Evolutionary conservation across 441 rosid genomes (phyloP).

Genomic region (Gossypium aridum): DNA sequence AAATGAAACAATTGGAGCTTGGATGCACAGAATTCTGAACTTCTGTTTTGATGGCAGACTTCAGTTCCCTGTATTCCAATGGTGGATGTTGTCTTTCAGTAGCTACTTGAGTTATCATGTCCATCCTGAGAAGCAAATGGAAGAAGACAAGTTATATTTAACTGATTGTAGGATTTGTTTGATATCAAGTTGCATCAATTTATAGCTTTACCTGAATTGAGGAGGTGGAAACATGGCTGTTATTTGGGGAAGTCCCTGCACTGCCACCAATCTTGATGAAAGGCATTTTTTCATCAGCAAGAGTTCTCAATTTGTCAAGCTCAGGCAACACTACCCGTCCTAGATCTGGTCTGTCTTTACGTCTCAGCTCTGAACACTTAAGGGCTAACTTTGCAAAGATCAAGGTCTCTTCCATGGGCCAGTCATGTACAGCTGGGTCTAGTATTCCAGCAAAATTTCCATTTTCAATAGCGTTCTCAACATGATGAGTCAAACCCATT

Average conservation of each 20-base stretch:
- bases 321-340: constrained; percentile 53
- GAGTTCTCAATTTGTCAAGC: constrained; percentile 51
- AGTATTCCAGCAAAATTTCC: constrained; percentile 44
- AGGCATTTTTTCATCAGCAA: constrained; percentile 50
- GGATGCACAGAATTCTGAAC: neutral
- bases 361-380: constrained; percentile 65
- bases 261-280: constrained; percentile 13
- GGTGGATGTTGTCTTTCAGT: neutral
- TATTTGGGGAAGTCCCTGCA: constrained; percentile 24
- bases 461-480: constrained; percentile 52
- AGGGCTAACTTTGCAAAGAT: constrained; percentile 53
- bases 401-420: constrained; percentile 69
- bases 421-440: constrained; percentile 56
- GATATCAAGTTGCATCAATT: neutral
- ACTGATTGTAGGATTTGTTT: neutral
- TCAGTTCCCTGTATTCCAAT: neutral
- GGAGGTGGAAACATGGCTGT: constrained; percentile 32
- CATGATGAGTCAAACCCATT: constrained; percentile 72
- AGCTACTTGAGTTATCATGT: constrained; percentile 24
- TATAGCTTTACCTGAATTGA: constrained; percentile 24
- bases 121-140: constrained; percentile 8
- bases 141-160: neutral
- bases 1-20: neutral
- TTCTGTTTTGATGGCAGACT: neutral
- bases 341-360: constrained; percentile 84